Evolutionary conservation across 805 yeast species (phyloP).

Genomic region (Candida peoriensis): DNA sequence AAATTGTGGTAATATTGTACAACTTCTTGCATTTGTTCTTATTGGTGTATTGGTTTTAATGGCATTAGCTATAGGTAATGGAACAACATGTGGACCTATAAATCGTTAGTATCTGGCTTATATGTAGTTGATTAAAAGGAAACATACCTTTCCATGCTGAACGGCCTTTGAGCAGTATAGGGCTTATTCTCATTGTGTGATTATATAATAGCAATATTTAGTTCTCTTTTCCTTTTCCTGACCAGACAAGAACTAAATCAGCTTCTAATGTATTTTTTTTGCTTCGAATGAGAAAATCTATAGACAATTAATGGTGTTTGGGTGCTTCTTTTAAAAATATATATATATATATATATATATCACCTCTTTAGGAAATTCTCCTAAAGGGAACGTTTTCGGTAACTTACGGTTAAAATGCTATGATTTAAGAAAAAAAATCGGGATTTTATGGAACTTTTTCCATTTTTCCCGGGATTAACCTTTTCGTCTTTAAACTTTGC

Average conservation of each 20-base stretch:
- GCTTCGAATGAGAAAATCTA: too few species aligned
- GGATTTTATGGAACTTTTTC: not conserved
- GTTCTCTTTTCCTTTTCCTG: too few species aligned
- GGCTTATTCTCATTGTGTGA: constrained; percentile 33
- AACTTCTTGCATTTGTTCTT: constrained; percentile 92
- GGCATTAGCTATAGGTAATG: constrained; percentile 89
- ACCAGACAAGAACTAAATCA: too few species aligned
- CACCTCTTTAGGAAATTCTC: not conserved
- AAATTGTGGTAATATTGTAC: constrained; percentile 93
- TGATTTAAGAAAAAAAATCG: not conserved
- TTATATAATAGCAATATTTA: too few species aligned
- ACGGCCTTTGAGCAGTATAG: constrained; percentile 38
- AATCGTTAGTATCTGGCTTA: not conserved
- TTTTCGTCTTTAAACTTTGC: not conserved
- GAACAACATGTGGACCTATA: constrained; percentile 85
- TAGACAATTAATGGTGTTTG: constrained; percentile 1
- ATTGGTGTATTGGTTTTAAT: constrained; percentile 76
- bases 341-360: too few species aligned
- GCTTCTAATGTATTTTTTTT: too few species aligned
- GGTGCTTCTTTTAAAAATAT: too few species aligned
- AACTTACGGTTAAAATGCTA: not conserved
- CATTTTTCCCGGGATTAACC: not conserved
- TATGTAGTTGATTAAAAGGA: not conserved
- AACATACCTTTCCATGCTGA: constrained; percentile 54
- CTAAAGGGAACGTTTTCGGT: not conserved